Conservation (phyloP, 257 asterid species). For the Solanum tacnaense region DNA sequence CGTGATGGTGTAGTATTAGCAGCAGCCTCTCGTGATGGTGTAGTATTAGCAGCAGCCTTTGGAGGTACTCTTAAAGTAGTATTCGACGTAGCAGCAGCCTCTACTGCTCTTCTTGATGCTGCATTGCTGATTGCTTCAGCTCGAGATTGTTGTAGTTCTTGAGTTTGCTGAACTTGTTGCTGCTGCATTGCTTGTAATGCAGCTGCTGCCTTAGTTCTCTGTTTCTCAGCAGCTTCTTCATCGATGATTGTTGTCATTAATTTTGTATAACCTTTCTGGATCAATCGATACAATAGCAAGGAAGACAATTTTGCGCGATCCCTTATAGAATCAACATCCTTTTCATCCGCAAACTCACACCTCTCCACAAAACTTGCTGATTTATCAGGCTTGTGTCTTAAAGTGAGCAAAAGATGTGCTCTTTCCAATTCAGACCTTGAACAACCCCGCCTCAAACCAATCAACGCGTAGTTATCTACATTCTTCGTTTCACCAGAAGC, state of each 20-base stretch:
- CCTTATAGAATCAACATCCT: slow-evolving; percentile 46
- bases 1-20: neutral
- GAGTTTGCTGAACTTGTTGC: slow-evolving; percentile 21
- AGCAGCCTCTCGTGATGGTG: neutral
- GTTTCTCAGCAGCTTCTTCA: slow-evolving; percentile 45
- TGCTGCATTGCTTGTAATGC: slow-evolving; percentile 34
- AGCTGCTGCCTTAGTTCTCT: slow-evolving; percentile 35
- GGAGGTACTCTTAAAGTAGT: neutral
- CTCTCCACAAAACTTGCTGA: slow-evolving; percentile 47
- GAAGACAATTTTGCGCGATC: slow-evolving; percentile 60
- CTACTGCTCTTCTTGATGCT: neutral
- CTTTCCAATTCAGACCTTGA: slow-evolving; percentile 59
- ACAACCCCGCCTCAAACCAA: slow-evolving; percentile 64
- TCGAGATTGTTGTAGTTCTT: neutral
- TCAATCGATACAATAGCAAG: slow-evolving; percentile 53
- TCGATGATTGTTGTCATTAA: slow-evolving; percentile 34
- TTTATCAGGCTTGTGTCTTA: slow-evolving; percentile 71
- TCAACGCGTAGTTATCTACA: slow-evolving; percentile 54
- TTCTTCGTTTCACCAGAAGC: slow-evolving; percentile 60
- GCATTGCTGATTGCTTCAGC: neutral
- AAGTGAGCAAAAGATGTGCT: slow-evolving; percentile 51
- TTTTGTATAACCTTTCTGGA: slow-evolving; percentile 55
- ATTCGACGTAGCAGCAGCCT: neutral
- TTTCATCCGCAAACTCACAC: slow-evolving; percentile 56
- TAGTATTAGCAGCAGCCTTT: neutral